phyloP scores from a whole-genome alignment of 768 basidiomycete genomes.

The Phallus indusiatus region DNA sequence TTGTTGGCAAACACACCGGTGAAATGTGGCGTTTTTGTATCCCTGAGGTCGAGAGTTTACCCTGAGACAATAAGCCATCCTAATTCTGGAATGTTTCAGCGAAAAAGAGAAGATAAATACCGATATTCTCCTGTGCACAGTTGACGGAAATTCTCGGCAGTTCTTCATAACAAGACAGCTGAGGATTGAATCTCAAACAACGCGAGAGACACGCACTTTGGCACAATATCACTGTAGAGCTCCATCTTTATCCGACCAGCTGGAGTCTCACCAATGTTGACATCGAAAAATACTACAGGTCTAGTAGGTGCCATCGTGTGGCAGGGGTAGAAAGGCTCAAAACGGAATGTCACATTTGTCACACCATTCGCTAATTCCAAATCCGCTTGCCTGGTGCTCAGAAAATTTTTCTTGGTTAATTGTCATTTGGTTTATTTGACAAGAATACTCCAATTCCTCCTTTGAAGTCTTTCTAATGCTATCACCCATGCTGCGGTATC shows the following conservation, averaged over 20 bases:
- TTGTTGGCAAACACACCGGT: constrained; percentile 48
- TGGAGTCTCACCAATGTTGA: constrained; percentile 93
- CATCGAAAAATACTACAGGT: constrained; percentile 95
- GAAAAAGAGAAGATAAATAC: constrained; percentile 28
- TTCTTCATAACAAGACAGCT: constrained; percentile 38
- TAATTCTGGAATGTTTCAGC: not conserved
- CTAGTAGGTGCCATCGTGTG: constrained; percentile 25
- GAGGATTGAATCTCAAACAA: not conserved
- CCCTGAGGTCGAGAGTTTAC: constrained; percentile 82
- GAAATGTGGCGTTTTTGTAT: constrained; percentile 87
- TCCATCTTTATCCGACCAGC: constrained; percentile 97
- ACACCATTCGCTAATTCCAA: not conserved
- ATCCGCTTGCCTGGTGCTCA: not conserved
- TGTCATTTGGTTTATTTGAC: too few relatives aligned
- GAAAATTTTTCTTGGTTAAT: not conserved
- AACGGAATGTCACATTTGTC: not conserved
- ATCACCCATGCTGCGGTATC: not conserved
- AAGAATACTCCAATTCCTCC: too few relatives aligned
- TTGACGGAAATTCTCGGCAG: constrained; percentile 96
- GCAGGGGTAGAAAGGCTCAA: not conserved
- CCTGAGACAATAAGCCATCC: constrained; percentile 25
- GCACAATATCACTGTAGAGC: constrained; percentile 89
- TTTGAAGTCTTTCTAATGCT: not conserved
- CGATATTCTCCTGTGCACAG: constrained; percentile 95
- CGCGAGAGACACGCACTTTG: constrained; percentile 52